Evolutionary conservation across 2,329 filamentous ascomycete species (phyloP), one percentile per base, ranked within the genome.

Genomic region (Metarhizium anisopliae): DNA sequence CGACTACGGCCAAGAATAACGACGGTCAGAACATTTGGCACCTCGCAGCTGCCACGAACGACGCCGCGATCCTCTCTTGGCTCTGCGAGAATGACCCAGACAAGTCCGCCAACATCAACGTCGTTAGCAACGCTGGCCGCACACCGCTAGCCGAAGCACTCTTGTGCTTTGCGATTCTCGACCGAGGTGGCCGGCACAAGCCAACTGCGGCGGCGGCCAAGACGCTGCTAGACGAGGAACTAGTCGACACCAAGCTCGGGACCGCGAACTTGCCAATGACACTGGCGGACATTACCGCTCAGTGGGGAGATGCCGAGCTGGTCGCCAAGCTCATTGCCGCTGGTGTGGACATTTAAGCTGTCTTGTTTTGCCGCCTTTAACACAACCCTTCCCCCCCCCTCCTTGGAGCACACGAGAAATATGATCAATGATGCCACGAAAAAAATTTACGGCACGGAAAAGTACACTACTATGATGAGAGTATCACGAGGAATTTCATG

Each of bases 11-110:
- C 3, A 58, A 56, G 2, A 71, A 74, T 50, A 52, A 62, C 0
- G 55, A 62, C 2, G 68, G 68, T 0, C 65, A 67, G 32, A 74
- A 65, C 32, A 66, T 74, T 11, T 74, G 72, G 72, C 72, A 74
- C 55, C 64, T 67, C 11, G 66, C 64, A 2, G 71, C 70, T 1
- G 66, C 67, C 7, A 69, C 68, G 2, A 65, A 66, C 20, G 70
- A 72, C 40, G 43, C 56, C 2, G 35, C 30, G 0, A 54, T 71
- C 4, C 59, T 73, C 20, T 55, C 62, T 13, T 70, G 64, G 60
- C 64, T 75, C 1, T 57, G 61, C 42, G 50, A 59, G 2, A 55
- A 67, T 8, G 72, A 74, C 51, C 61, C 67, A 3, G 45, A 52
- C 20, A 66, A 59, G 32, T 45, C 59, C 2, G 47, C 60, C 8